A percentile compares a stretch with the other conserved stretches of the same genome.
These are phyloP conservation scores for Trapa incisa DNA, from an alignment of 345 rosid species.

Conservation along the genomic window DNA sequence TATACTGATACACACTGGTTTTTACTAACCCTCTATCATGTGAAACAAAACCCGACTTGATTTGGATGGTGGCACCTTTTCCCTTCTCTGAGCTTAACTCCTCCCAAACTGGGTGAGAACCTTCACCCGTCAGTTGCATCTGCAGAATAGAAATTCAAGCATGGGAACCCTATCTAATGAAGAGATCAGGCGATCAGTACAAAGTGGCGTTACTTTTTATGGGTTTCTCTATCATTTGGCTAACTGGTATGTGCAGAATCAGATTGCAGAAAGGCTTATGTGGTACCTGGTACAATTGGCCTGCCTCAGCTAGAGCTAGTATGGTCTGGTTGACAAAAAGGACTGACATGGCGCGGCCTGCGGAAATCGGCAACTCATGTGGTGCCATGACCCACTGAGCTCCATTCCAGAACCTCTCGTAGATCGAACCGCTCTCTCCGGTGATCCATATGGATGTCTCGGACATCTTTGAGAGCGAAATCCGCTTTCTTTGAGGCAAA, in stretches of 20 bases:
- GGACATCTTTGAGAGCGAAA: conserved; percentile 47
- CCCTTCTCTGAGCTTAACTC: conserved; percentile 25
- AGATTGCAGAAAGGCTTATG: neutral
- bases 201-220: neutral
- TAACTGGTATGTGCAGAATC: neutral
- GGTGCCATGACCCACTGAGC: conserved; percentile 65
- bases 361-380: conserved; percentile 35
- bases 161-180: neutral
- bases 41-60: conserved; percentile 49
- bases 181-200: neutral
- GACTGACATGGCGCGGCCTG: conserved; percentile 35
- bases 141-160: conserved; percentile 10
- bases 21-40: conserved; percentile 41
- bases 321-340: conserved; percentile 51
- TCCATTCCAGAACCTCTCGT: conserved; percentile 73
- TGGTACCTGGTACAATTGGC: conserved; percentile 44
- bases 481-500: conserved; percentile 43
- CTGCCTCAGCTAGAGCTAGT: conserved; percentile 48
- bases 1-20: neutral
- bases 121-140: conserved; percentile 42
- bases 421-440: conserved; percentile 50
- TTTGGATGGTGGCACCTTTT: conserved; percentile 26
- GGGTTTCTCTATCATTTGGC: neutral
- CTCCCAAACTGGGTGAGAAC: conserved; percentile 45
- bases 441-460: conserved; percentile 59